Percentiles rank a stretch among this genome's conserved stretches.
phyloP scores from a whole-genome alignment of 208 protist genomes.

The Crithidia brevicula region DNA sequence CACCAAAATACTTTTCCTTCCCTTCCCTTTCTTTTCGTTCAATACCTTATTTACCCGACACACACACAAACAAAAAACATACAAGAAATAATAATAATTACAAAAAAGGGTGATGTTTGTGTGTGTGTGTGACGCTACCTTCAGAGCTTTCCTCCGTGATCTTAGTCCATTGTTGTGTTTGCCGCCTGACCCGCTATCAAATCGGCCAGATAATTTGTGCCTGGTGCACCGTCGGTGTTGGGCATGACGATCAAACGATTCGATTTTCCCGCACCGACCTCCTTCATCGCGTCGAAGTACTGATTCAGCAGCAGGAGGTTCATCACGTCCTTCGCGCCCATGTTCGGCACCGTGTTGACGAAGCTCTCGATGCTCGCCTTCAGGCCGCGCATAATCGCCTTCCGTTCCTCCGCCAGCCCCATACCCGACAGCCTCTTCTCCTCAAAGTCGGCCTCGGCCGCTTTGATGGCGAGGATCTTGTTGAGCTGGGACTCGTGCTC shows the following conservation, averaged over 20 bases:
- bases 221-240: conserved; percentile 2
- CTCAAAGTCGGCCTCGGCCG: conserved; percentile 72
- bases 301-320: conserved; percentile 80
- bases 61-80: too few relatives aligned
- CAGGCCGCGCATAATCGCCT: conserved; percentile 72
- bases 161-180: conserved; percentile 29
- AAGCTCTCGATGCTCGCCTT: conserved; percentile 72
- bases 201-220: conserved; percentile 27
- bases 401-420: conserved; percentile 70
- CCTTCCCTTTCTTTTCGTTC: too few relatives aligned
- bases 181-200: conserved; percentile 42
- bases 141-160: too few relatives aligned
- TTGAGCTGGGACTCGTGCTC: conserved; percentile 72
- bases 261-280: conserved; percentile 43
- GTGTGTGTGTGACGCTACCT: too few relatives aligned
- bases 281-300: conserved; percentile 88
- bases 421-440: conserved; percentile 74
- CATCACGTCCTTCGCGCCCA: conserved; percentile 65
- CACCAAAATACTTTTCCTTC: too few relatives aligned
- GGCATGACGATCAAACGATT: conserved; percentile 66
- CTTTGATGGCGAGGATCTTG: conserved; percentile 72
- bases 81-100: too few relatives aligned
- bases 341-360: conserved; percentile 47
- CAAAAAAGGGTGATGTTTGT: too few relatives aligned
- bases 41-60: too few relatives aligned